phyloP scores from a whole-genome alignment of 2,329 filamentous ascomycete genomes.

The Neonectria punicea region DNA sequence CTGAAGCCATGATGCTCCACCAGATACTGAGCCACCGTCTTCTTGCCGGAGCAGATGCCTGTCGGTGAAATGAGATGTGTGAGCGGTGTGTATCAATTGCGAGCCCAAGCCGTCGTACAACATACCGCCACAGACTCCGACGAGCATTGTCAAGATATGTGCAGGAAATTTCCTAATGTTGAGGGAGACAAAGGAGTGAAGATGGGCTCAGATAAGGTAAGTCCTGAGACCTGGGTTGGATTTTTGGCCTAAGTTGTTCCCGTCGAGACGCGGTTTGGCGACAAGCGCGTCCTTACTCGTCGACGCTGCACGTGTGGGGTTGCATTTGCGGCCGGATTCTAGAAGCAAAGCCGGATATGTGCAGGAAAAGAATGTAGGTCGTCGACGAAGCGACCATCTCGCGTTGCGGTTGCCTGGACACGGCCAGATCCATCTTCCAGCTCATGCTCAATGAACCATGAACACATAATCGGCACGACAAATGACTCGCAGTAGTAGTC shows the following conservation, averaged over 20 bases:
- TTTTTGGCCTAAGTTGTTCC: conserved; percentile 6
- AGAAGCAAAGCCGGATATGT: conserved; percentile 8
- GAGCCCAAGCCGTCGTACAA: conserved; percentile 12
- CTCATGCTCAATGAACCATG: not conserved
- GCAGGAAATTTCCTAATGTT: not conserved
- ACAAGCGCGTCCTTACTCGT: conserved; percentile 16
- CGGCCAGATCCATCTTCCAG: not conserved
- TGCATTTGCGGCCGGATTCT: conserved; percentile 14
- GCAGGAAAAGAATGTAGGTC: conserved; percentile 3
- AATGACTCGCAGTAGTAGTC: not conserved
- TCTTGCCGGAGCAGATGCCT: conserved; percentile 96
- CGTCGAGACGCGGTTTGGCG: conserved; percentile 8
- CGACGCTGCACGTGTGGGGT: conserved; percentile 19
- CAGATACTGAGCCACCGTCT: conserved; percentile 88
- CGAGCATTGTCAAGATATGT: conserved; percentile 67
- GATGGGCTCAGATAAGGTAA: conserved; percentile 2
- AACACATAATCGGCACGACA: not conserved
- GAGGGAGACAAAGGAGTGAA: not conserved
- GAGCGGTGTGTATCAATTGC: conserved; percentile 1
- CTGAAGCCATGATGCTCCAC: conserved; percentile 85
- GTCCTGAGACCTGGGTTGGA: not conserved
- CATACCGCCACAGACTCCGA: conserved; percentile 79
- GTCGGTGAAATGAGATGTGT: conserved; percentile 27
- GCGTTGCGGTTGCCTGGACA: not conserved
- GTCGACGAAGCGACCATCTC: conserved; percentile 12